Evolutionary conservation across 2,329 filamentous ascomycete genomes (phyloP), one percentile per base, ranked within the genome.

Genomic region (Trichophyton rubrum): DNA sequence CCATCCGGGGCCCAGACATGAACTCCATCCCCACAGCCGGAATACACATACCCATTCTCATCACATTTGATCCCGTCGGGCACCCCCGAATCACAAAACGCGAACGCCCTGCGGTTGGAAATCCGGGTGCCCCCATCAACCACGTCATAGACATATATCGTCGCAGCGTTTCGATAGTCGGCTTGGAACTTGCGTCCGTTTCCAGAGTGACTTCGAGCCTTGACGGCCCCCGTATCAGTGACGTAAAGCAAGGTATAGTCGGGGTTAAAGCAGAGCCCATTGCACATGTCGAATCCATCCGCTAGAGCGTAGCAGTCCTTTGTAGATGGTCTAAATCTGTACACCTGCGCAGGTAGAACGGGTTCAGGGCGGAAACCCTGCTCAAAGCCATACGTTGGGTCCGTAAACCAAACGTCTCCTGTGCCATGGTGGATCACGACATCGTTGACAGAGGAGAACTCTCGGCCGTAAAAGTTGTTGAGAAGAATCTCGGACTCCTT

Each of bases 1-100:
- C 80, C 81, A 3, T 73, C 72, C 0, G 73, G 67, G 63, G 74
- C 75, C 79, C 79, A 84, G 3, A 83, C 74, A 61, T 81, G 76
- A 20, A 83, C 70, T 0, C 80, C 80, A 65, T 83, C 80, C 0
- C 78, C 79, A 61, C 78, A 80, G 0, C 77, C 79, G 8, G 76
- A 75, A 69, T 81, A 83, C 0, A 84, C 77, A 66, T 82, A 82
- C 6, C 81, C 81, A n/a, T 75, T 66, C 0, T 72, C 72, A 66
- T 83, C 81, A 51, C 76, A 76, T 62, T 80, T 78, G 59, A 81
- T 69, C 13, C 71, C 70, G 47, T 67, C 65, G 2, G 81, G 79
- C 4, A 77, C 72, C 0, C 79, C 79, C 0, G 69, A 69, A 38
- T 75, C 72, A 0, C 77, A 75, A 62, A 77, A 79, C 1, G 81